phyloP scores from a whole-genome alignment of 2,329 filamentous ascomycete species.

The Pyricularia grisea region DNA sequence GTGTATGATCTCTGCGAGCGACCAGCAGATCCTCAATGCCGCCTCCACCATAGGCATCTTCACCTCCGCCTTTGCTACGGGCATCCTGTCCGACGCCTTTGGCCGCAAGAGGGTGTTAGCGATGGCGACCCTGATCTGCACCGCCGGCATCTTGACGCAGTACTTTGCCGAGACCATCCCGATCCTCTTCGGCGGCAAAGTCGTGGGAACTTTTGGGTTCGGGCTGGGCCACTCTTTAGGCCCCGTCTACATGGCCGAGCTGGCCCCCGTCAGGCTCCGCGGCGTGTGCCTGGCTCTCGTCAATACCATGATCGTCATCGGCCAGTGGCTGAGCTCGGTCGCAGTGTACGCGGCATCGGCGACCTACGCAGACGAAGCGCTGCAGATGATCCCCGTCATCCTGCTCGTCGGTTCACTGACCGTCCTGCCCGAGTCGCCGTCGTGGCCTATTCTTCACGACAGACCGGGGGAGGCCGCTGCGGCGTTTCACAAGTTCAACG shows the following conservation, averaged over 20 bases:
- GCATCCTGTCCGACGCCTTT: conserved; percentile 47
- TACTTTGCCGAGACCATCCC: conserved; percentile 14
- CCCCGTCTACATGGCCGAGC: conserved; percentile 22
- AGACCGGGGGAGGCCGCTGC: conserved; percentile 30
- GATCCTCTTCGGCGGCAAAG: conserved; percentile 19
- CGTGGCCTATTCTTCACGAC: conserved; percentile 38
- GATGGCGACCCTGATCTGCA: conserved; percentile 50
- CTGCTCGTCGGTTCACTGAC: conserved; percentile 10
- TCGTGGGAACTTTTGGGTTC: conserved; percentile 14
- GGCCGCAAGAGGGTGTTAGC: conserved; percentile 53
- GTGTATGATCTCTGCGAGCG: conserved; percentile 14
- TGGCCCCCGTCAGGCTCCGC: conserved; percentile 20
- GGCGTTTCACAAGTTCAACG: not conserved
- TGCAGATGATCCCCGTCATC: conserved; percentile 19
- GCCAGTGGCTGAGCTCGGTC: conserved; percentile 19
- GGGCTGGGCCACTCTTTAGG: conserved; percentile 20
- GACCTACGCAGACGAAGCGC: conserved; percentile 12
- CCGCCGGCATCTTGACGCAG: conserved; percentile 38
- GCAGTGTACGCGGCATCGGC: conserved; percentile 13
- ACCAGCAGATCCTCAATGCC: conserved; percentile 21
- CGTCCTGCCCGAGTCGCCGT: conserved; percentile 28
- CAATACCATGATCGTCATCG: conserved; percentile 23
- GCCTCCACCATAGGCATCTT: conserved; percentile 20
- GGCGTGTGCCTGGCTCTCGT: conserved; percentile 19
- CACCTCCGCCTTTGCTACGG: conserved; percentile 17